phyloP scores from a whole-genome alignment of 179 eudicot species.

The Corrigiola litoralis region DNA sequence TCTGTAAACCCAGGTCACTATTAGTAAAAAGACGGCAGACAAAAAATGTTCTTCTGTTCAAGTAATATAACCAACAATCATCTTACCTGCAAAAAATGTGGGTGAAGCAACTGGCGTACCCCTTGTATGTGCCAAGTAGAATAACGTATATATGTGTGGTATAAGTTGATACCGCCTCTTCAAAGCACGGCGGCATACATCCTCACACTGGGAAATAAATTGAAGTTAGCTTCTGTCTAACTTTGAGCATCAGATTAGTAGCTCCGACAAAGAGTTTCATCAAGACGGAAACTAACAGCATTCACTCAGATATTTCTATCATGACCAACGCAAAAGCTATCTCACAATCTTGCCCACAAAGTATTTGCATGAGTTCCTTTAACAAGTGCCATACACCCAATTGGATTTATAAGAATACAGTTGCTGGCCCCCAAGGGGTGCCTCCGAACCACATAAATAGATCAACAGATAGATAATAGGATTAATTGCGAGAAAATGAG shows the following conservation, averaged over 20 bases:
- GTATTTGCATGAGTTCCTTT: background rate
- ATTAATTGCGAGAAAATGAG: too few species aligned
- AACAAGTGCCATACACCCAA: background rate
- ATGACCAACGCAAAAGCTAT: background rate
- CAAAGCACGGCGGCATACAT: slow-evolving; percentile 90
- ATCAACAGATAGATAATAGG: too few species aligned
- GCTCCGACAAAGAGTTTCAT: background rate
- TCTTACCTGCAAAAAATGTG: slow-evolving; percentile 79
- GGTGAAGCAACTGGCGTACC: slow-evolving; percentile 94
- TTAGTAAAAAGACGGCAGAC: background rate
- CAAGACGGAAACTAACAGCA: background rate
- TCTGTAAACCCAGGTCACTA: slow-evolving; percentile 43
- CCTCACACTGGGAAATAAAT: slow-evolving; percentile 65
- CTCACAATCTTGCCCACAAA: background rate
- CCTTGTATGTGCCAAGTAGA: slow-evolving; percentile 83
- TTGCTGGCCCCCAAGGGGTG: background rate
- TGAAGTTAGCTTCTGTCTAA: slow-evolving; percentile 7
- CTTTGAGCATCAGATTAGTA: background rate
- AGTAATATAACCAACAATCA: background rate
- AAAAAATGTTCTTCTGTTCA: background rate
- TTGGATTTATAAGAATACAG: background rate
- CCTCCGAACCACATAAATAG: too few species aligned
- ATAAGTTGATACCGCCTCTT: slow-evolving; percentile 86
- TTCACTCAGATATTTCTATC: background rate
- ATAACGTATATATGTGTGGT: slow-evolving; percentile 88